A percentile compares a stretch with the other conserved stretches of the same genome.
phyloP scores from a whole-genome alignment of 2,329 filamentous ascomycete genomes.

The Fusarium pilosicola region DNA sequence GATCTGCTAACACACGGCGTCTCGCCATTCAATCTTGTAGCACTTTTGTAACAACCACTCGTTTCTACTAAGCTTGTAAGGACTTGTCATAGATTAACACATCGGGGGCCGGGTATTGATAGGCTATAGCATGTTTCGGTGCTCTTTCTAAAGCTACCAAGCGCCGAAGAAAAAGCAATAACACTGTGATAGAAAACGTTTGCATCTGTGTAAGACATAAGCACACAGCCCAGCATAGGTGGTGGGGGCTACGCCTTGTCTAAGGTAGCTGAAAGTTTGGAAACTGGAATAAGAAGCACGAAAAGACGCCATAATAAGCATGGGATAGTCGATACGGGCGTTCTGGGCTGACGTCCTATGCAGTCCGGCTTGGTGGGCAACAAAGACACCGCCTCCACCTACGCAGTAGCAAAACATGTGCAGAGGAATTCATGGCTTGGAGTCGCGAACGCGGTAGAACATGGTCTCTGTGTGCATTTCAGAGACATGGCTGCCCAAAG shows the following conservation, averaged over 20 bases:
- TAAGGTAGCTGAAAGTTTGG: neutral
- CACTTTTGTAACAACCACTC: conserved; percentile 19
- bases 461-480: conserved; percentile 11
- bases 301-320: conserved; percentile 3
- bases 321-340: conserved; percentile 4
- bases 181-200: neutral
- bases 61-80: neutral
- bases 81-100: conserved; percentile 3
- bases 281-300: conserved; percentile 5
- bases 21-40: conserved; percentile 34
- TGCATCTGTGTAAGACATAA: neutral
- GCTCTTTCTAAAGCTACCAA: conserved; percentile 16
- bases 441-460: conserved; percentile 24
- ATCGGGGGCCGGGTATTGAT: conserved; percentile 11
- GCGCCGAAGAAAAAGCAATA: conserved; percentile 22
- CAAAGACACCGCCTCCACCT: conserved; percentile 7
- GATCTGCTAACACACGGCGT: conserved; percentile 21
- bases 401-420: conserved; percentile 9
- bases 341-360: conserved; percentile 18
- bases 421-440: conserved; percentile 31
- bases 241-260: neutral
- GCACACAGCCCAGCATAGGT: neutral
- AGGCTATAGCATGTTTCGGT: conserved; percentile 11
- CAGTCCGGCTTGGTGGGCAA: conserved; percentile 15
- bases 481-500: conserved; percentile 28